Percentiles rank a stretch among this genome's conserved stretches.
Conservation (phyloP, 192 early-diverging fungal species). For the Dispira simplex region DNA sequence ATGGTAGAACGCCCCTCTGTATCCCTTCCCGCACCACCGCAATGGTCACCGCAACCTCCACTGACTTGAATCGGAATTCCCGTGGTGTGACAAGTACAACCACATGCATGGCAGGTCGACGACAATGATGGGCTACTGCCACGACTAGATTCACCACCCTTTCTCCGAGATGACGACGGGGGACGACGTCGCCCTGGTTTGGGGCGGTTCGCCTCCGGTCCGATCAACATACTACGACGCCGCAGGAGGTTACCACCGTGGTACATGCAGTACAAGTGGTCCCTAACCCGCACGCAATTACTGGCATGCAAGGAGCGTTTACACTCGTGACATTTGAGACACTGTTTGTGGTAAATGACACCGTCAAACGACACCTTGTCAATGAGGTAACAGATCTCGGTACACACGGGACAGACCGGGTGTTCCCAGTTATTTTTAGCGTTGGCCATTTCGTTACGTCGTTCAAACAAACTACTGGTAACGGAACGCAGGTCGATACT, state of each 20-base stretch:
- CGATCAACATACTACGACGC: slow-evolving; percentile 32
- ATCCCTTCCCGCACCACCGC: background rate
- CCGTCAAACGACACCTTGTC: slow-evolving; percentile 30
- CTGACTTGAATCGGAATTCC: background rate
- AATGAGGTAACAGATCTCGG: slow-evolving; percentile 23
- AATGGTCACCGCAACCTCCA: background rate
- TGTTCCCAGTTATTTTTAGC: slow-evolving; percentile 28
- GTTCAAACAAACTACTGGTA: background rate
- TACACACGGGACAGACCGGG: slow-evolving; percentile 28
- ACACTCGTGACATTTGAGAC: slow-evolving; percentile 32
- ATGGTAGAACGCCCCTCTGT: background rate
- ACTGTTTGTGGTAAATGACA: slow-evolving; percentile 32
- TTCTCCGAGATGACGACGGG: background rate
- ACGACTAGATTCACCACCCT: background rate
- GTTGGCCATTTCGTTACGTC: slow-evolving; percentile 6
- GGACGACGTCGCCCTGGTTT: slow-evolving; percentile 4
- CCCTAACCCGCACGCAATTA: slow-evolving; percentile 27
- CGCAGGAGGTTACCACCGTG: slow-evolving; percentile 29
- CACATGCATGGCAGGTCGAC: background rate
- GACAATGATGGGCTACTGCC: background rate
- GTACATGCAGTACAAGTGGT: slow-evolving; percentile 31
- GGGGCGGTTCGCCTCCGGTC: slow-evolving; percentile 11
- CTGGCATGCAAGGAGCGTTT: slow-evolving; percentile 20
- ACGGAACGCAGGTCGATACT: background rate
- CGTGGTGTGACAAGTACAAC: background rate